phyloP scores from a whole-genome alignment of 2,329 filamentous ascomycete species.

The Phaeophleospora eucalypticola region DNA sequence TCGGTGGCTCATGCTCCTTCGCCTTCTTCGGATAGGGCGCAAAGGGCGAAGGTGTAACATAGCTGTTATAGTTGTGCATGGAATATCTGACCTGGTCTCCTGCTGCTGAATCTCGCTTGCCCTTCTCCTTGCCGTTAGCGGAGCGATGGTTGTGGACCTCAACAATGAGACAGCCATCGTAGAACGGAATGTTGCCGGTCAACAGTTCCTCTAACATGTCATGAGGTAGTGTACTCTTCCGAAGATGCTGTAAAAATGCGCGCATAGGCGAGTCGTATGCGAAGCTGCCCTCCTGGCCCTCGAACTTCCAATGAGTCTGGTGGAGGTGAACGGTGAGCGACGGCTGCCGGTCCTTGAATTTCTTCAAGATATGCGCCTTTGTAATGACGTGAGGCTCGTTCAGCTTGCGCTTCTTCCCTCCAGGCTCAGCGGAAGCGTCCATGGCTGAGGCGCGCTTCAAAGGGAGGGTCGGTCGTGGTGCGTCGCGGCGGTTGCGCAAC shows the following conservation, averaged over 20 bases:
- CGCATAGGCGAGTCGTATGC: conserved; percentile 90
- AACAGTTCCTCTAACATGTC: conserved; percentile 79
- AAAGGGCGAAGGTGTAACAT: conserved; percentile 83
- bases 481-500: conserved; percentile 38
- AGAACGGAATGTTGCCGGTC: conserved; percentile 70
- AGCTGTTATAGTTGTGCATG: conserved; percentile 87
- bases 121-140: conserved; percentile 44
- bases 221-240: conserved; percentile 74
- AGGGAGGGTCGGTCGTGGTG: conserved; percentile 36
- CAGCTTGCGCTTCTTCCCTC: conserved; percentile 27
- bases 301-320: conserved; percentile 82
- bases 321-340: conserved; percentile 86
- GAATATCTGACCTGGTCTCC: conserved; percentile 67
- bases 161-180: conserved; percentile 91
- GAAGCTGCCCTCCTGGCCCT: conserved; percentile 89
- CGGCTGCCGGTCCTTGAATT: conserved; percentile 67
- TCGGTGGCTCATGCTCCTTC: conserved; percentile 38
- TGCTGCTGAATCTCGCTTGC: conserved; percentile 46
- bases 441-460: conserved; percentile 29
- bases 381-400: conserved; percentile 56
- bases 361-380: conserved; percentile 74
- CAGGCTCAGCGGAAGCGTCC: conserved; percentile 21
- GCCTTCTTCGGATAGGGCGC: conserved; percentile 60
- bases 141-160: conserved; percentile 86
- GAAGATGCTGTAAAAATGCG: conserved; percentile 68